Conservation (phyloP, 352 stramenopile genomes). For the Globisporangium spiculum region DNA sequence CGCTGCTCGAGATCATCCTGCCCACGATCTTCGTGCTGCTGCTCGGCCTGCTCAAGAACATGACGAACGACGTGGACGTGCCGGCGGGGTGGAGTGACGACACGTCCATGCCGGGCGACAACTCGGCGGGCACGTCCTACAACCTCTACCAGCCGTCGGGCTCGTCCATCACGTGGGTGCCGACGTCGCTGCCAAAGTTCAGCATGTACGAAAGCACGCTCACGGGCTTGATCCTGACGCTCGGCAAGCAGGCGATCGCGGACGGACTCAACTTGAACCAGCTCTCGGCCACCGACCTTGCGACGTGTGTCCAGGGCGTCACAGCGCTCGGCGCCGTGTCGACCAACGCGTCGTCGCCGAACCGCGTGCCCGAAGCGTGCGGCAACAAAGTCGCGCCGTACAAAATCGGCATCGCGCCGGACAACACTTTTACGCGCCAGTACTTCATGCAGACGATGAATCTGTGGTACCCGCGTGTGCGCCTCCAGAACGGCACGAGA, state of each 20-base stretch:
- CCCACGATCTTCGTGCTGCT: slow-evolving; percentile 60
- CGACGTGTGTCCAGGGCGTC: slow-evolving; percentile 27
- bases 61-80: slow-evolving; percentile 46
- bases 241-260: slow-evolving; percentile 39
- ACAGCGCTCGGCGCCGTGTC: slow-evolving; percentile 33
- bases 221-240: slow-evolving; percentile 49
- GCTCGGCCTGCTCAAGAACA: slow-evolving; percentile 50
- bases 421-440: slow-evolving; percentile 48
- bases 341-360: slow-evolving; percentile 31
- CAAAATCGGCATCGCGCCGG: slow-evolving; percentile 53
- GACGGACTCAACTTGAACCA: slow-evolving; percentile 27
- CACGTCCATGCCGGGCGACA: slow-evolving; percentile 5
- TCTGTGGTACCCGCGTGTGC: slow-evolving; percentile 50
- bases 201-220: slow-evolving; percentile 49
- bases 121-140: slow-evolving; percentile 26
- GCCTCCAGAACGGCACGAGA: slow-evolving; percentile 2
- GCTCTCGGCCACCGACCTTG: slow-evolving; percentile 27
- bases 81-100: slow-evolving; percentile 49
- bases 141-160: slow-evolving; percentile 45
- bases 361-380: slow-evolving; percentile 32
- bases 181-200: slow-evolving; percentile 36
- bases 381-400: slow-evolving; percentile 42
- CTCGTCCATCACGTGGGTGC: slow-evolving; percentile 33
- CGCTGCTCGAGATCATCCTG: slow-evolving; percentile 44
- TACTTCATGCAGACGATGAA: slow-evolving; percentile 52